Percentiles rank a stretch among this genome's conserved stretches.
Conservation (phyloP, 768 basidiomycete genomes). For the Suillus alpinus region DNA sequence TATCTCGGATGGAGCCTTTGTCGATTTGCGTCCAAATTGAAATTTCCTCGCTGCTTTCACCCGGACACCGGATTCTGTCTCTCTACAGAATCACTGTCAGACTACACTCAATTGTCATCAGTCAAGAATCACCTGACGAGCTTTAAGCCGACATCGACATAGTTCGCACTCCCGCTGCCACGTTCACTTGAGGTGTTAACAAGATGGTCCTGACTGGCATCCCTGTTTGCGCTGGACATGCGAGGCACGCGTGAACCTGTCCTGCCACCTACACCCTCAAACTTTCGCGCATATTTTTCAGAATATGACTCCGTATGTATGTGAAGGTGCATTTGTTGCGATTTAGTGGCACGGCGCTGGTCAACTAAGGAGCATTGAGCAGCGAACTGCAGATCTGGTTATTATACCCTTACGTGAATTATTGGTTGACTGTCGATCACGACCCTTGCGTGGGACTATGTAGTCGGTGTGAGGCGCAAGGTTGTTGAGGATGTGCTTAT, state of each 20-base stretch:
- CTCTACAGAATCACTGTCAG: background rate
- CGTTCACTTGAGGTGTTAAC: background rate
- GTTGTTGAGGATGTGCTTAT: background rate
- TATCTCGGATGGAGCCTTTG: background rate
- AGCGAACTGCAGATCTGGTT: no score
- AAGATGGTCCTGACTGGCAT: background rate
- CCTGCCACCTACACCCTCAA: background rate
- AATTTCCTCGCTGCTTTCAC: slow-evolving; percentile 16
- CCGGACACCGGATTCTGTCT: no score
- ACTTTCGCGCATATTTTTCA: background rate
- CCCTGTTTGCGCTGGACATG: background rate
- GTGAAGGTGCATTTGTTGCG: background rate
- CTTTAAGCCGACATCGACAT: background rate
- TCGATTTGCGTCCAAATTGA: slow-evolving; percentile 16
- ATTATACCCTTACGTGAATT: background rate
- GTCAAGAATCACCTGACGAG: background rate
- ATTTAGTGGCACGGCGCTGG: background rate
- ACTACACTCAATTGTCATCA: background rate
- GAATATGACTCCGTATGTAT: background rate
- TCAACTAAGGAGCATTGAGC: background rate
- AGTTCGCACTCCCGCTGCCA: background rate
- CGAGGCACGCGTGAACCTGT: background rate
- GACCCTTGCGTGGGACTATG: background rate
- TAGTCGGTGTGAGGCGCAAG: background rate
- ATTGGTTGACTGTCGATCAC: background rate